phyloP scores from a whole-genome alignment of 805 yeast species.

The Vanderwaltozyma verrucispora region DNA sequence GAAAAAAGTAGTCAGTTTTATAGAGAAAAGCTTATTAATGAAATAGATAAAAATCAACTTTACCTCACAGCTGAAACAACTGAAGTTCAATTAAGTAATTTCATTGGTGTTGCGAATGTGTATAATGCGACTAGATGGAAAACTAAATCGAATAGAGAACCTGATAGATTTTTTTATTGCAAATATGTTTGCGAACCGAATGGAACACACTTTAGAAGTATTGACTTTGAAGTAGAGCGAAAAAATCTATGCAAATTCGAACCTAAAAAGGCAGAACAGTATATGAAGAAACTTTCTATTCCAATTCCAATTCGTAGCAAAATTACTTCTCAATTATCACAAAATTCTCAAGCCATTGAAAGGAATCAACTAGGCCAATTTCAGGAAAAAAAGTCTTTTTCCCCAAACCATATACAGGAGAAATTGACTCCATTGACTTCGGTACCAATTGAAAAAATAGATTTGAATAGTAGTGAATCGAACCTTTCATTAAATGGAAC shows the following conservation, averaged over 20 bases:
- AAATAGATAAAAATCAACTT: conserved; percentile 33
- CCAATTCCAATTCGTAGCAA: too few species aligned
- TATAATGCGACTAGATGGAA: conserved; percentile 28
- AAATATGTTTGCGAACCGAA: conserved; percentile 29
- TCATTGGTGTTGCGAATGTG: conserved; percentile 36
- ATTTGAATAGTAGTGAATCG: too few species aligned
- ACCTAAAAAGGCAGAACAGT: conserved; percentile 19
- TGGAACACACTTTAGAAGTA: conserved; percentile 16
- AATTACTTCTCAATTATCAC: too few species aligned
- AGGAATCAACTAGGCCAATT: too few species aligned
- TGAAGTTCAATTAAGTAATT: conserved; percentile 31
- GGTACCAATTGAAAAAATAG: too few species aligned
- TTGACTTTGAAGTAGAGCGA: conserved; percentile 15
- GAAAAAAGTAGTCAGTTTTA: conserved; percentile 6
- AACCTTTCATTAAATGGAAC: too few species aligned
- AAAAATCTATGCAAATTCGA: conserved; percentile 14
- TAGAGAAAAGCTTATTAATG: conserved; percentile 8
- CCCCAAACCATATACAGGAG: too few species aligned
- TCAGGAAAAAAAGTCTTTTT: too few species aligned
- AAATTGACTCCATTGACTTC: too few species aligned
- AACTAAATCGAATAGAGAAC: conserved; percentile 16
- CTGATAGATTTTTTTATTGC: conserved; percentile 24
- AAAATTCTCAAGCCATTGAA: too few species aligned
- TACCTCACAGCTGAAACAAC: conserved; percentile 41
- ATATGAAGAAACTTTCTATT: conserved; percentile 18